Evolutionary conservation across 805 yeast species (phyloP).

Genomic region (Ogataea methanolica): DNA sequence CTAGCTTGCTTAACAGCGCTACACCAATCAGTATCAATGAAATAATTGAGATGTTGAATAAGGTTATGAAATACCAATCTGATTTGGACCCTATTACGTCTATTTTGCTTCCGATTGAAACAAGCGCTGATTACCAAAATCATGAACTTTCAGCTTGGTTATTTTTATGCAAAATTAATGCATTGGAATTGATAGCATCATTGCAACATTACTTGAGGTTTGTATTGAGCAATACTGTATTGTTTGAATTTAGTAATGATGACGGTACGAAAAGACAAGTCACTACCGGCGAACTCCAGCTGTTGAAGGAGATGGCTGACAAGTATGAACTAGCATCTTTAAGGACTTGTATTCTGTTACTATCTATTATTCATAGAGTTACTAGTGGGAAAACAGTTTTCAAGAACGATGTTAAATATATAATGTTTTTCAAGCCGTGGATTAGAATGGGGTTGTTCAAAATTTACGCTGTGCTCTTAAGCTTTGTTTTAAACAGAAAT

Average conservation of each 20-base stretch:
- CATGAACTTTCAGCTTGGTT: too few relatives aligned
- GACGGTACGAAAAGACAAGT: not conserved
- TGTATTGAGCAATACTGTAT: not conserved
- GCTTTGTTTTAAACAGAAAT: not conserved
- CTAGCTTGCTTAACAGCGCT: constrained; percentile 3
- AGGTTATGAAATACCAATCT: constrained; percentile 1
- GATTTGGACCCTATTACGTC: too few relatives aligned
- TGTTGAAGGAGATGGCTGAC: not conserved
- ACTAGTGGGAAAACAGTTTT: constrained; percentile 4
- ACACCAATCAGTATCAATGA: constrained; percentile 5
- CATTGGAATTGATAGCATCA: not conserved
- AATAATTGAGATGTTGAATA: constrained; percentile 1
- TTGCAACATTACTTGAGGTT: not conserved
- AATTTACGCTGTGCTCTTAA: constrained; percentile 1
- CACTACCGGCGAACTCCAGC: constrained; percentile 1
- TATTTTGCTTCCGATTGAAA: too few relatives aligned
- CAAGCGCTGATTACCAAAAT: too few relatives aligned
- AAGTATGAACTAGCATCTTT: not conserved
- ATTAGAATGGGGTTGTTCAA: constrained; percentile 1
- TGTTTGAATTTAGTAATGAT: not conserved
- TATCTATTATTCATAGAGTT: constrained; percentile 1
- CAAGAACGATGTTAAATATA: constrained; percentile 1
- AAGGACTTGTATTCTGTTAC: constrained; percentile 3
- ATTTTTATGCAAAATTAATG: not conserved
- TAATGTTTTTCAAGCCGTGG: constrained; percentile 6